phyloP scores from a whole-genome alignment of 306 rosid species.

The Cicer pinnatifidum region DNA sequence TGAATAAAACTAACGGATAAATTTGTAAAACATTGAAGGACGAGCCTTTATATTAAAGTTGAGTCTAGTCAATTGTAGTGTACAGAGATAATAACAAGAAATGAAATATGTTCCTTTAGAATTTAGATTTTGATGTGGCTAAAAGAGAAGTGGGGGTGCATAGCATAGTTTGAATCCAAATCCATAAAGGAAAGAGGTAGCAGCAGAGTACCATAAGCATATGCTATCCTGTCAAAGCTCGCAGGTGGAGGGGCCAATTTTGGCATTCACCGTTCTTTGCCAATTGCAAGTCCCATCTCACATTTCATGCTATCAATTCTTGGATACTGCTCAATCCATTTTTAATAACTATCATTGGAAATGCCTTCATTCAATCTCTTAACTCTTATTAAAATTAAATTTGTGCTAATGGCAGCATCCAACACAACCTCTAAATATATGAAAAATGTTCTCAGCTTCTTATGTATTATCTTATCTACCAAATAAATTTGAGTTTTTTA shows the following conservation, averaged over 20 bases:
- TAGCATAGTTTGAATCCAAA: not conserved
- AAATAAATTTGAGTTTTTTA: too few relatives aligned
- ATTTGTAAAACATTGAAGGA: not conserved
- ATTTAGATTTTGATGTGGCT: not conserved
- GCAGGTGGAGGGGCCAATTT: not conserved
- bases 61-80: not conserved
- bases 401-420: too few relatives aligned
- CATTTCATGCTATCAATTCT: not conserved
- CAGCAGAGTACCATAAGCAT: constrained; percentile 8
- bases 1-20: not conserved
- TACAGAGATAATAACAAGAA: not conserved
- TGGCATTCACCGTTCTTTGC: not conserved
- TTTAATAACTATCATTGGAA: not conserved
- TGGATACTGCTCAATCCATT: not conserved
- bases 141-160: constrained; percentile 17
- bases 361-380: too few relatives aligned
- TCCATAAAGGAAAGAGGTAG: not conserved
- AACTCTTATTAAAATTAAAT: too few relatives aligned
- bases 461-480: too few relatives aligned
- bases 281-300: constrained; percentile 4
- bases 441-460: too few relatives aligned
- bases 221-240: not conserved
- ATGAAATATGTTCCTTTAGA: not conserved
- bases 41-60: not conserved
- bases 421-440: too few relatives aligned